Base-by-base conservation (phyloP, 2,329 filamentous ascomycete species). In the Cladosporium sp. region DNA sequence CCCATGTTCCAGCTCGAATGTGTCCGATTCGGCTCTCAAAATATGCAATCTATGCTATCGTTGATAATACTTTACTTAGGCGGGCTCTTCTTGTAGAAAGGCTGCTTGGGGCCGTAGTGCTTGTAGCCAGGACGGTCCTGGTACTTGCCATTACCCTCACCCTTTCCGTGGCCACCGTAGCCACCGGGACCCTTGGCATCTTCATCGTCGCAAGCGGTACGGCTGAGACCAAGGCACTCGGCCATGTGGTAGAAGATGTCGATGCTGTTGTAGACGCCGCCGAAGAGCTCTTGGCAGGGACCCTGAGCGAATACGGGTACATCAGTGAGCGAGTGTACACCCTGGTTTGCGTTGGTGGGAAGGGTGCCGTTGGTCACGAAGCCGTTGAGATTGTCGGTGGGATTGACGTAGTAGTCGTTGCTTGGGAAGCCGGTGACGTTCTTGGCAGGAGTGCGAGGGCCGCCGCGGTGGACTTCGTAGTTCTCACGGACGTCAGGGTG, bases 291-390 rank as follows among this genome's bases (percentile, higher is more conserved):
- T 71, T 91, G 86, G 75, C 90, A 93, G 5, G 90, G 90, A 0
- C 90, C 90, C 77, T 83, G 81, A 1, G 89, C 87, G 66, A 89
- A 93, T 19, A 94, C 86, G 1, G 88, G 85, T 32, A 91, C 88
- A 65, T 91, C 88, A 1, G 88, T 91, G 61, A 91, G 76, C 22
- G 84, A 89, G 76, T 91, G 88, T 17, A 91, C 88, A 50, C 88
- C 90, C 74, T 88, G 82, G 39, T 78, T 70, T 65, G 87, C 82
- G 56, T 71, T 73, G 2, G 84, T 80, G 0, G 86, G 82, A 17
- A 94, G 73, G 0, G 88, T 92, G 50, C 90, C 90, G 67, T 93
- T 92, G 63, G 91, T 76, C 56, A 90, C 67, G 71, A 91, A 86
- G 3, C 90, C 90, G 50, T 78, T 80, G 24, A 80, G 71, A 2